A percentile compares a stretch with the other conserved stretches of the same genome.
Evolutionary conservation across 2,329 filamentous ascomycete species (phyloP).

Genomic region (Fusarium sp.): DNA sequence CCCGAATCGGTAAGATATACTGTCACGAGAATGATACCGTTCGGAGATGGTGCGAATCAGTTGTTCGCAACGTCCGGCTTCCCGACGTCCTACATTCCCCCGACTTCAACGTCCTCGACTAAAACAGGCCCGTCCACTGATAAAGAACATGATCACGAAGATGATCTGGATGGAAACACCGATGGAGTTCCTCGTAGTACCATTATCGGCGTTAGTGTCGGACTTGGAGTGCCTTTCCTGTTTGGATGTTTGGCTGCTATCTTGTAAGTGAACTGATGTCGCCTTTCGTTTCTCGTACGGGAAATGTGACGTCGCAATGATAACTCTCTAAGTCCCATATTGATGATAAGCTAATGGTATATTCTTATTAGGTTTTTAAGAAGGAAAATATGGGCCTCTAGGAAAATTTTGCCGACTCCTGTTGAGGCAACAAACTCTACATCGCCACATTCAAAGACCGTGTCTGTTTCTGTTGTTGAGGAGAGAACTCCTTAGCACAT

Average conservation of each 20-base stretch:
- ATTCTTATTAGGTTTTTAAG: too few species aligned
- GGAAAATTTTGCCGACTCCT: too few species aligned
- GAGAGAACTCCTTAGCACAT: too few species aligned
- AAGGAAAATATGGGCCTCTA: too few species aligned
- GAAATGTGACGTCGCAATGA: too few species aligned
- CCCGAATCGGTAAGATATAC: neutral
- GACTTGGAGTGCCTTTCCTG: conserved; percentile 60
- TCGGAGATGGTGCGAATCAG: conserved; percentile 58
- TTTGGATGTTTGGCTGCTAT: conserved; percentile 49
- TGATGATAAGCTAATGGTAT: too few species aligned
- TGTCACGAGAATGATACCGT: conserved; percentile 50
- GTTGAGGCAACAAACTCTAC: too few species aligned
- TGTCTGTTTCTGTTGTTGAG: too few species aligned
- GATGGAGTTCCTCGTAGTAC: conserved; percentile 60
- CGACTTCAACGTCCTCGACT: neutral
- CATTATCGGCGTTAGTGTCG: conserved; percentile 65
- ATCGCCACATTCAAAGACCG: too few species aligned
- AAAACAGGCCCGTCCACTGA: neutral
- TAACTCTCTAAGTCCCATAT: too few species aligned
- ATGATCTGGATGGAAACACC: conserved; percentile 40
- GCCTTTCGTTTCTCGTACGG: too few species aligned
- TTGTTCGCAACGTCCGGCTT: conserved; percentile 53
- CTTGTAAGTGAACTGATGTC: conserved; percentile 44
- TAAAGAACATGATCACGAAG: conserved; percentile 18
- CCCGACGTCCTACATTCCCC: conserved; percentile 57